phyloP scores from a whole-genome alignment of 2,329 filamentous ascomycete genomes.

The Cercospora zeina region DNA sequence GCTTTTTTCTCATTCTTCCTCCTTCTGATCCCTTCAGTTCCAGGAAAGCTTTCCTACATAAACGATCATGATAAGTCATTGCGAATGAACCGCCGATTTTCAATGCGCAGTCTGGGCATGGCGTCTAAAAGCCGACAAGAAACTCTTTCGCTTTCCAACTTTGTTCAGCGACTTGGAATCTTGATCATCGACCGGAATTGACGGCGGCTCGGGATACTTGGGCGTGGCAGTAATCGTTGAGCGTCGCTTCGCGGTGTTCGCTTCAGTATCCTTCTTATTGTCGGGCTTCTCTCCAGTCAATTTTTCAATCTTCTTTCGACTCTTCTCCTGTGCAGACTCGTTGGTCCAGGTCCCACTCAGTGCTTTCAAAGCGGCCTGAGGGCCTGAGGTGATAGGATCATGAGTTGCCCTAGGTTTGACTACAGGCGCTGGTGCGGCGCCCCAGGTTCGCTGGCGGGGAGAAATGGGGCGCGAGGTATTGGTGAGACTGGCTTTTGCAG shows the following conservation, averaged over 20 bases:
- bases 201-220: constrained; percentile 30
- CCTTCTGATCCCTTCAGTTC: background rate
- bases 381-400: background rate
- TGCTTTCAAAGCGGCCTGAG: background rate
- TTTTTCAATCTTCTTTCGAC: constrained; percentile 17
- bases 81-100: background rate
- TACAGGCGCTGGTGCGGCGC: background rate
- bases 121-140: constrained; percentile 47
- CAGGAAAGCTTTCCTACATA: background rate
- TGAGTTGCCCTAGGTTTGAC: background rate
- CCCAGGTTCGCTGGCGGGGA: constrained; percentile 7
- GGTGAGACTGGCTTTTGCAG: constrained; percentile 6
- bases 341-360: constrained; percentile 12
- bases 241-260: constrained; percentile 37
- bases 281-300: constrained; percentile 9
- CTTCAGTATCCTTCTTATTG: constrained; percentile 22
- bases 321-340: constrained; percentile 13
- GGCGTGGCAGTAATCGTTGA: constrained; percentile 35
- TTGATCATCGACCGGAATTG: constrained; percentile 12
- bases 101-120: constrained; percentile 14
- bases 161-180: constrained; percentile 32
- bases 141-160: constrained; percentile 51
- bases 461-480: constrained; percentile 9
- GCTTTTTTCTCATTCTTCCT: background rate
- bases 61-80: background rate